Base-by-base conservation (phyloP, 2,329 filamentous ascomycete species). In the Penicillium sp. region DNA sequence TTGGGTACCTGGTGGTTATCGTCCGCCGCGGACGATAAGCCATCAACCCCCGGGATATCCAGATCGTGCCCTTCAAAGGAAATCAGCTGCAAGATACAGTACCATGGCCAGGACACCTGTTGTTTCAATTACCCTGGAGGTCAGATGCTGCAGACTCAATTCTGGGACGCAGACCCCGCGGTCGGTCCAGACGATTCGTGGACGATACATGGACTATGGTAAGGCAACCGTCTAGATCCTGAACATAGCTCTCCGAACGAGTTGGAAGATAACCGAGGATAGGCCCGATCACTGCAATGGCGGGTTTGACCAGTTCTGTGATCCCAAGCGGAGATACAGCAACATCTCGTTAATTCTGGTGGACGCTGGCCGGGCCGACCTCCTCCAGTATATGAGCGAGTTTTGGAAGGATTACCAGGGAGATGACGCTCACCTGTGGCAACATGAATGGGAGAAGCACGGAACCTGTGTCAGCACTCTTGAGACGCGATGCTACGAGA, bases 361-460 rank as follows among this genome's bases (percentile, higher is more conserved):
- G 6, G 69, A 75, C 6, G 74, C 77, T 24, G 76, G 76, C 50
- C 75, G 77, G 43, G 71, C 70, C 1, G 76, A 79, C 27, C 74
- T 85, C 1, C 72, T 90, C 1, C 68, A 71, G 2, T 85, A 82
- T 62, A 89, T 89, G 85, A 68, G 77, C 43, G 79, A 71, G 2
- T 87, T 84, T 70, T 89, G 85, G 86, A 83, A 86, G 63, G 81
- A 84, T 61, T 79, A 83, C 66, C 63, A 77, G 42, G 84, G 83
- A 47, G 68, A 82, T 37, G 79, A 85, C 55, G 78, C 84, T 57
- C 69, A 68, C 9, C 80, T 89, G 56, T 89, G 85, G 85, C 73
- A 84, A 62, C 84, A 88, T 65, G 85, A 89, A 66, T 89, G 82
- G 81, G 73, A 74, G 55, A 89, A 87, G 65, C 86, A 90, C 63